These are phyloP conservation scores for Arabidopsis suecica DNA, from an alignment of 345 rosid genomes.

Conservation along the genomic window DNA sequence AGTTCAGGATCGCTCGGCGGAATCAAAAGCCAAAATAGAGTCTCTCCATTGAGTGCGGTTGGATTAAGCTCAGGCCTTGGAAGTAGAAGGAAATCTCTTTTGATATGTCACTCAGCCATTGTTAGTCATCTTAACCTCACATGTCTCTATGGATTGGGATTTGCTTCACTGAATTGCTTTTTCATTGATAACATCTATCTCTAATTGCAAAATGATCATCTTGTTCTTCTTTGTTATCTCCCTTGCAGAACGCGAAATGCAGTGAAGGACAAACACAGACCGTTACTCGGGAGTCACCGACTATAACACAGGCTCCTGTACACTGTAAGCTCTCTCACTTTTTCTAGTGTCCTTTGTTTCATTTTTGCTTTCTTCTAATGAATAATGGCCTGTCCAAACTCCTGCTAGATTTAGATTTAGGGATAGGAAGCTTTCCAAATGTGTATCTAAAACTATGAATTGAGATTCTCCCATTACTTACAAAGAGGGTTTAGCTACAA, in stretches of 20 bases:
- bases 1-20: conserved; percentile 24
- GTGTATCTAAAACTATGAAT: not conserved
- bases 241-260: conserved; percentile 67
- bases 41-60: conserved; percentile 25
- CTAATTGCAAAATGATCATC: conserved; percentile 5
- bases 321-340: conserved; percentile 56
- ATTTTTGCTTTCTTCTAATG: not conserved
- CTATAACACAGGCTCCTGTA: conserved; percentile 84
- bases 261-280: conserved; percentile 90
- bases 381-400: not conserved
- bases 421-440: not conserved
- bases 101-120: conserved; percentile 46
- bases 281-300: conserved; percentile 71
- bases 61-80: conserved; percentile 34
- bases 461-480: not conserved
- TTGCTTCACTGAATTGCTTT: not conserved
- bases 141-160: not conserved
- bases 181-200: not conserved
- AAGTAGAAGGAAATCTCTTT: conserved; percentile 39
- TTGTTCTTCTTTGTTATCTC: conserved; percentile 15
- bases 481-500: not conserved
- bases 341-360: not conserved
- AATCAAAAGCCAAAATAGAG: conserved; percentile 24
- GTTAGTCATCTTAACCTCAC: conserved; percentile 42
- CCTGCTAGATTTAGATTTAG: not conserved